Conservation (phyloP, 164 flowering plant genomes). For the Annona squamosa region DNA sequence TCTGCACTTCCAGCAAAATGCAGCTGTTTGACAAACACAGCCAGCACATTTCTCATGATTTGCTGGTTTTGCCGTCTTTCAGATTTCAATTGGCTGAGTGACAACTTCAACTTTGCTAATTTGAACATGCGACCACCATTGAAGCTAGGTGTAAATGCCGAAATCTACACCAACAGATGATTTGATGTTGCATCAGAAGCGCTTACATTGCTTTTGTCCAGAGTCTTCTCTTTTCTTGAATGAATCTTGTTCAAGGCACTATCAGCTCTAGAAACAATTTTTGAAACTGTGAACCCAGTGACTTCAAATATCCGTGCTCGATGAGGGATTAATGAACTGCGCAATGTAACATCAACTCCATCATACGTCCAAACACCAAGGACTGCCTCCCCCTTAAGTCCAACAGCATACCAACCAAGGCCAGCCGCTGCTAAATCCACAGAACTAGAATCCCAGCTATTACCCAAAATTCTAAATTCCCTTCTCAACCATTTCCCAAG, state of each 20-base stretch:
- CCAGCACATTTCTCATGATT: too few relatives aligned
- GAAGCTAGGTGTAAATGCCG: background rate
- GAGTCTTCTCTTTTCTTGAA: constrained; percentile 33
- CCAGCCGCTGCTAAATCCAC: constrained; percentile 86
- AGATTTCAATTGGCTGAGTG: too few relatives aligned
- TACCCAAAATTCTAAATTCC: constrained; percentile 55
- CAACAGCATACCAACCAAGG: constrained; percentile 91
- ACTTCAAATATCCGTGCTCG: constrained; percentile 57
- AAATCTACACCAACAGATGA: background rate
- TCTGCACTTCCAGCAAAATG: too few relatives aligned
- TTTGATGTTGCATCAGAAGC: background rate
- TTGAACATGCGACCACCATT: background rate
- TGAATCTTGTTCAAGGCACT: constrained; percentile 39
- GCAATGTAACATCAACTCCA: constrained; percentile 61
- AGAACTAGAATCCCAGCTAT: constrained; percentile 75
- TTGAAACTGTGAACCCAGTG: constrained; percentile 80
- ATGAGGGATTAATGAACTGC: constrained; percentile 60
- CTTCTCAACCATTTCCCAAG: constrained; percentile 73
- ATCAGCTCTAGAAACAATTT: constrained; percentile 78
- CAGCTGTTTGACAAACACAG: too few relatives aligned
- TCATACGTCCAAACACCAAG: constrained; percentile 90
- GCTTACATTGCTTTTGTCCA: constrained; percentile 13
- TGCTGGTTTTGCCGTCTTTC: too few relatives aligned
- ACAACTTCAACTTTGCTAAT: too few relatives aligned
- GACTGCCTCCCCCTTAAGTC: constrained; percentile 79